phyloP scores from a whole-genome alignment of 495 filamentous ascomycete species.

The Podospora australis region DNA sequence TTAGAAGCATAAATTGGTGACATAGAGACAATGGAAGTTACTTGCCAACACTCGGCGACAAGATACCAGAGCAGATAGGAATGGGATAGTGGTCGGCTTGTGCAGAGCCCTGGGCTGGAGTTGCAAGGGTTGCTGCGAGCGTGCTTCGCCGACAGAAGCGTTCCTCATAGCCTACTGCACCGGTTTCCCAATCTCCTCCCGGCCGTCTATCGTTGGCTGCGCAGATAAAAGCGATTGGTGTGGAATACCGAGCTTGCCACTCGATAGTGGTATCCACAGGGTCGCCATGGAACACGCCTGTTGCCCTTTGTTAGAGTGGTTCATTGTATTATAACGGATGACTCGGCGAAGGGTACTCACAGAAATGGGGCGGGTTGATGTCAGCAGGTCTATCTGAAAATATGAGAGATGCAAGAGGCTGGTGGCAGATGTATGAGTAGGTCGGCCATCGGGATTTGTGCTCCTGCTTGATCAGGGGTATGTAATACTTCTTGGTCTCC shows the following conservation, averaged over 20 bases:
- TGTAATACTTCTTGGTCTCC: constrained; percentile 59
- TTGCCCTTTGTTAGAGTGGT: no score
- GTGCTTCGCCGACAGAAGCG: constrained; percentile 65
- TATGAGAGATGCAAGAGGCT: constrained; percentile 34
- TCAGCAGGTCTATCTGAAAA: constrained; percentile 25
- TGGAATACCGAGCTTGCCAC: constrained; percentile 39
- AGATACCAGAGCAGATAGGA: constrained; percentile 57
- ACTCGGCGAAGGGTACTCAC: constrained; percentile 20
- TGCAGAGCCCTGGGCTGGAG: constrained; percentile 39
- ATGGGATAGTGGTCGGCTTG: constrained; percentile 58
- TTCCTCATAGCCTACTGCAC: constrained; percentile 62
- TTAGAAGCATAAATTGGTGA: background rate
- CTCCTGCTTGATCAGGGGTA: constrained; percentile 50
- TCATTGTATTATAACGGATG: constrained; percentile 7
- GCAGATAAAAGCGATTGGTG: constrained; percentile 60
- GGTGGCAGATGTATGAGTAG: constrained; percentile 43
- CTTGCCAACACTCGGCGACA: constrained; percentile 58
- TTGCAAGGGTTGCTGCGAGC: constrained; percentile 56
- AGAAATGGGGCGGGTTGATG: constrained; percentile 34
- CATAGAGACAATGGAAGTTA: constrained; percentile 2
- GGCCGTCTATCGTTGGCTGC: constrained; percentile 68
- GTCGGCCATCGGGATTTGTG: constrained; percentile 40
- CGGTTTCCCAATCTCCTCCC: constrained; percentile 73
- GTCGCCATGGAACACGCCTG: constrained; percentile 55
- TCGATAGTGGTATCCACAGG: constrained; percentile 62